Conservation (phyloP, 2,329 filamentous ascomycete genomes). For the Xylariaceae sp. region DNA sequence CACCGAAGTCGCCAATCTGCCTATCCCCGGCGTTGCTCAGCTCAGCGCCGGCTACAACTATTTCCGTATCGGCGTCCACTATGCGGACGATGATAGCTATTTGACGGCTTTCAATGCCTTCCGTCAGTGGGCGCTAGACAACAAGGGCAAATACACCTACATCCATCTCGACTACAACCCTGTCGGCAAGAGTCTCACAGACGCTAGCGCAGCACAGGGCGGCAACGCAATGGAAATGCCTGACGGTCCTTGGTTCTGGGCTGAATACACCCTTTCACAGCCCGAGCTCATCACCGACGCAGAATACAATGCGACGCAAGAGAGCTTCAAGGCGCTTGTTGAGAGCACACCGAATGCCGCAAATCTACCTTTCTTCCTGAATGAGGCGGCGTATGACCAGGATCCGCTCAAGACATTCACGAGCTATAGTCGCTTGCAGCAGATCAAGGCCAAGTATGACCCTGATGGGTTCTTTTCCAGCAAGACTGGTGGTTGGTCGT, state of each 20-base stretch:
- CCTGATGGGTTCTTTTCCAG: constrained; percentile 10
- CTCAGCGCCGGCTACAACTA: constrained; percentile 11
- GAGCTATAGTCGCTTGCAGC: constrained; percentile 2
- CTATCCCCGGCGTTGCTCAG: constrained; percentile 3
- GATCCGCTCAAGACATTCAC: constrained; percentile 11
- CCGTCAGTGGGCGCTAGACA: constrained; percentile 9
- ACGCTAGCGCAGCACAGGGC: constrained; percentile 11
- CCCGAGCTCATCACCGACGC: constrained; percentile 2
- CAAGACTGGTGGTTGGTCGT: constrained; percentile 13
- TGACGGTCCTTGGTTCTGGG: constrained; percentile 15
- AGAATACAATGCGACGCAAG: constrained; percentile 10
- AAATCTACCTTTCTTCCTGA: constrained; percentile 10
- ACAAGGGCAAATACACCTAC: constrained; percentile 12
- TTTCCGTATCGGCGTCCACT: constrained; percentile 14
- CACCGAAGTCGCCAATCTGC: constrained; percentile 8
- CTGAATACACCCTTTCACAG: constrained; percentile 12
- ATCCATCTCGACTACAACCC: constrained; percentile 16
- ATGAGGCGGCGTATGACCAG: constrained; percentile 11
- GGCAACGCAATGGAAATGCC: constrained; percentile 15
- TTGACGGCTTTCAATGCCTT: constrained; percentile 5
- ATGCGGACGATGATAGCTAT: constrained; percentile 12
- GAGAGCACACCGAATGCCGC: constrained; percentile 12
- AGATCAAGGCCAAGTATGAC: constrained; percentile 12
- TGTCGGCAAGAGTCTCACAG: constrained; percentile 9
- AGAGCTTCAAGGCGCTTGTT: constrained; percentile 11